Evolutionary conservation across 805 yeast genomes (phyloP), one percentile per base, ranked within the genome.

Genomic region (Lipomyces chichibuensis): DNA sequence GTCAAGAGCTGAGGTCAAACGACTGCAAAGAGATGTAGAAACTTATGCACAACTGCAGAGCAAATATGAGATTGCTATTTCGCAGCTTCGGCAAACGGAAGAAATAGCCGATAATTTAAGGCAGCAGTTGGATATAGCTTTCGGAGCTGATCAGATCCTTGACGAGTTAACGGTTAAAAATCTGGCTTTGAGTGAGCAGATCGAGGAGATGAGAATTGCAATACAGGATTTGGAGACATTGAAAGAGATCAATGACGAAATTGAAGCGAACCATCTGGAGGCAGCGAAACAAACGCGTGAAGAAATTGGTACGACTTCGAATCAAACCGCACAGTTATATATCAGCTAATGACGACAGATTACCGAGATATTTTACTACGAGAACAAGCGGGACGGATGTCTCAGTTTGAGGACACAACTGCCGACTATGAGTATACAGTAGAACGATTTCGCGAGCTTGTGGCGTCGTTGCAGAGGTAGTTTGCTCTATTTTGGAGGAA

Each of bases 221-320:
- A 77, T 87, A 0, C 79, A 78, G 1, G 89, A 87, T 27, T 76
- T 87, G 43, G 85, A 82, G 57, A 86, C 84, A 60, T 73, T 88
- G 25, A 84, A 84, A 65, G 84, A 82, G 57, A 73, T 87, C 9
- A 85, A 84, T 65, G 83, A 80, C 62, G 84, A 84, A 63, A 75
- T 87, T 37, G 88, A 86, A 63, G 81, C 80, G 11, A 77, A 75
- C 54, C 86, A 83, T 63, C 35, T 72, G 1, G 80, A 77, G 27
- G 75, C 83, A 0, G 87, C 85, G 69, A 65, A 73, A 20, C 84
- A 83, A 52, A 76, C 86, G 25, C 73, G 75, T 20, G 65, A 69
- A 1, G 83, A 84, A 3, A 76, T 87, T 9, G 69, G 63, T 2
- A 65, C 62, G 6, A 71, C 29, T 69, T 65, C 25, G 46, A 60